Conservation (phyloP, 1,284 basidiomycete species). For the Boletus sp. region DNA sequence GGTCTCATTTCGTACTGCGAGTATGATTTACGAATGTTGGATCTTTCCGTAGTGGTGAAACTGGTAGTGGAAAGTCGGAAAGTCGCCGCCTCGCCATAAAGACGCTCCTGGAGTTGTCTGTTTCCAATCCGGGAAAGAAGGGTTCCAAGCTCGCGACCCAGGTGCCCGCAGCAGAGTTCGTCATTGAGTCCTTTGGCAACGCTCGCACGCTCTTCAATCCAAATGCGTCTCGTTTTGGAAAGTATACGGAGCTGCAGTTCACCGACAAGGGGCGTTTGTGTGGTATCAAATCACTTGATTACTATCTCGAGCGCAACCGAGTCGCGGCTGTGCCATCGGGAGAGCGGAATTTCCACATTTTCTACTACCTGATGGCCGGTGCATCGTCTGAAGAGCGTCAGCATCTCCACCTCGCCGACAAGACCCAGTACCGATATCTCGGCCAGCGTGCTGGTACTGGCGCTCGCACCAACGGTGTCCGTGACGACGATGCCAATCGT, state of each 20-base stretch:
- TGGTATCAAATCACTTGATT: slow-evolving; percentile 94
- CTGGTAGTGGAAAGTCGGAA: slow-evolving; percentile 92
- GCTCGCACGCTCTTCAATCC: slow-evolving; percentile 87
- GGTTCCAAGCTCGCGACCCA: slow-evolving; percentile 82
- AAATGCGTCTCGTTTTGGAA: slow-evolving; percentile 89
- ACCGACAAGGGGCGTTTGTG: slow-evolving; percentile 83
- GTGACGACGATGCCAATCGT: slow-evolving; percentile 72
- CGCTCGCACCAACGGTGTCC: slow-evolving; percentile 42
- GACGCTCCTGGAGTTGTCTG: slow-evolving; percentile 82
- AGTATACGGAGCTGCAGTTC: slow-evolving; percentile 94
- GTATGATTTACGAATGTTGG: not conserved
- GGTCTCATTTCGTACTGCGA: slow-evolving; percentile 20
- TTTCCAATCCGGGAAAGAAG: slow-evolving; percentile 89
- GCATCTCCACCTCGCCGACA: slow-evolving; percentile 80
- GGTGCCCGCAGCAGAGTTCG: slow-evolving; percentile 91
- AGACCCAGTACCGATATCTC: slow-evolving; percentile 79
- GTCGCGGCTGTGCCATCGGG: slow-evolving; percentile 79
- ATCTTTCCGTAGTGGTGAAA: slow-evolving; percentile 68
- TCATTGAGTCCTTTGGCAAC: slow-evolving; percentile 90
- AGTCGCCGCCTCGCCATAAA: slow-evolving; percentile 87
- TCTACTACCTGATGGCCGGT: slow-evolving; percentile 92
- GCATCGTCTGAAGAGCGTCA: slow-evolving; percentile 83
- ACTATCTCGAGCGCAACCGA: slow-evolving; percentile 89
- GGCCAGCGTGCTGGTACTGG: slow-evolving; percentile 54
- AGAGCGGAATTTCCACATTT: slow-evolving; percentile 95